A percentile compares a stretch with the other conserved stretches of the same genome.
These are phyloP conservation scores for Crithidia brevicula DNA, from an alignment of 208 protist genomes.

Conservation along the genomic window DNA sequence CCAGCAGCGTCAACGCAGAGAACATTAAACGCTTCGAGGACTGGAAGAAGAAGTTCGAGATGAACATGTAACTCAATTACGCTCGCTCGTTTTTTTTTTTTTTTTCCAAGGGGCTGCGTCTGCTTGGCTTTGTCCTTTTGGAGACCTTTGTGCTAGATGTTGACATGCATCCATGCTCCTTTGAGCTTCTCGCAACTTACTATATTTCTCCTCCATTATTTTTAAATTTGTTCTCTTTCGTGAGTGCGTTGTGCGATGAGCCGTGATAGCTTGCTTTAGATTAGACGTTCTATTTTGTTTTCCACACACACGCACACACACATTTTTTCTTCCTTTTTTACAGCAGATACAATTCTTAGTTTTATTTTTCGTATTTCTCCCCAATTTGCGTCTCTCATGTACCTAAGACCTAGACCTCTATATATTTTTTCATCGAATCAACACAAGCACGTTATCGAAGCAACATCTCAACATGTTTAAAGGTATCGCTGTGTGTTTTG, in stretches of 20 bases:
- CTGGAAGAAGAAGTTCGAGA: conserved; percentile 91
- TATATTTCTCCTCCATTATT: neutral
- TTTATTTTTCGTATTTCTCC: conserved; percentile 19
- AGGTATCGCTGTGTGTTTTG: no score
- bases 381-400: neutral
- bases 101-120: neutral
- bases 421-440: neutral
- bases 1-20: conserved; percentile 84
- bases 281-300: neutral
- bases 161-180: no score
- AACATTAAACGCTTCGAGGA: conserved; percentile 88
- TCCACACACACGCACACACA: neutral
- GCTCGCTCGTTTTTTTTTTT: neutral
- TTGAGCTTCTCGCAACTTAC: conserved; percentile 25
- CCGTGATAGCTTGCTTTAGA: no score
- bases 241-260: no score
- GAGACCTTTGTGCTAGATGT: conserved; percentile 18
- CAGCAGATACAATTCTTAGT: no score
- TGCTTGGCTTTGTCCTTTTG: neutral
- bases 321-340: conserved; percentile 8
- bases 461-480: no score
- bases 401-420: neutral
- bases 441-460: neutral
- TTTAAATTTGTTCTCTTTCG: neutral
- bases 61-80: conserved; percentile 44